These are phyloP conservation scores for Hymenoscyphus infarciens DNA, from an alignment of 2,329 filamentous ascomycete genomes.

Conservation along the genomic window DNA sequence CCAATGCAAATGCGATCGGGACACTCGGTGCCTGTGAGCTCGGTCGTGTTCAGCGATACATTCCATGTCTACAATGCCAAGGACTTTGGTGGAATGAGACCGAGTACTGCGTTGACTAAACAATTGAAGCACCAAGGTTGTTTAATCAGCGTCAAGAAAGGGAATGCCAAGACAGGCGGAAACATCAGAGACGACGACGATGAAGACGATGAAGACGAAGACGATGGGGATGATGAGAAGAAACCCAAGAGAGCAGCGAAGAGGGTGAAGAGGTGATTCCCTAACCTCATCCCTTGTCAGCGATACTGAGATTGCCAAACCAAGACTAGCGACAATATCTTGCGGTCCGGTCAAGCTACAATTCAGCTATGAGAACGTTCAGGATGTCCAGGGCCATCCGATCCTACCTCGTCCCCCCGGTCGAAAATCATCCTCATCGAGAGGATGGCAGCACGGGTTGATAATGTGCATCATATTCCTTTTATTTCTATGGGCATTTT, in stretches of 20 bases:
- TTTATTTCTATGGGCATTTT: slow-evolving; percentile 3
- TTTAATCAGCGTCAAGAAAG: slow-evolving; percentile 83
- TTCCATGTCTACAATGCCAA: slow-evolving; percentile 82
- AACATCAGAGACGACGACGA: slow-evolving; percentile 34
- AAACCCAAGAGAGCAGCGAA: slow-evolving; percentile 21
- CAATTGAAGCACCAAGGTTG: slow-evolving; percentile 75
- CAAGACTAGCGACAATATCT: slow-evolving; percentile 1
- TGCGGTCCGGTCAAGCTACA: slow-evolving; percentile 2
- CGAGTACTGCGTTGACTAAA: slow-evolving; percentile 71
- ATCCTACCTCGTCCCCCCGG: not conserved
- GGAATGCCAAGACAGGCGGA: slow-evolving; percentile 59
- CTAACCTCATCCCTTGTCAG: slow-evolving; percentile 1
- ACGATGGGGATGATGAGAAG: slow-evolving; percentile 22
- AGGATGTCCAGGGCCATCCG: not conserved
- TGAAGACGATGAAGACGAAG: slow-evolving; percentile 27
- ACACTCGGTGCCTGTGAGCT: slow-evolving; percentile 48
- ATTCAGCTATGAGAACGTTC: slow-evolving; percentile 1
- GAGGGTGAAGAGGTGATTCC: slow-evolving; percentile 9
- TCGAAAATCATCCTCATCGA: not conserved
- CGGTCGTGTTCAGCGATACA: slow-evolving; percentile 58
- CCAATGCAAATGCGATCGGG: slow-evolving; percentile 54
- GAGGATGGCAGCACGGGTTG: not conserved
- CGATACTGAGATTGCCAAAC: slow-evolving; percentile 3
- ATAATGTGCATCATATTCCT: not conserved
- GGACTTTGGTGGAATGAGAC: slow-evolving; percentile 80